phyloP scores from a whole-genome alignment of 2,329 filamentous ascomycete species.

The Ilyonectria destructans region DNA sequence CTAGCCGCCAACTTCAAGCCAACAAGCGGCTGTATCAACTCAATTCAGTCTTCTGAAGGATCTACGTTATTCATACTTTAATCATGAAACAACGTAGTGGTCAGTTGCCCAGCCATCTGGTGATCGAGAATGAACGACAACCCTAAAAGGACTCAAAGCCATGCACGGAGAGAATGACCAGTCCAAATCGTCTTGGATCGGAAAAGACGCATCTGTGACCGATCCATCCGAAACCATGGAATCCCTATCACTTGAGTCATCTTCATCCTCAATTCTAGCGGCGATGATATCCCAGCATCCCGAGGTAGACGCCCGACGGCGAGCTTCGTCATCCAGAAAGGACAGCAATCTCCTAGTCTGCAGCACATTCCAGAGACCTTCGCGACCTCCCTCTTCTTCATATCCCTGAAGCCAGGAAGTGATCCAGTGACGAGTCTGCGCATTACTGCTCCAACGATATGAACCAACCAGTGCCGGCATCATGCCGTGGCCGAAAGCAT shows the following conservation, averaged over 20 bases:
- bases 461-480: constrained; percentile 13
- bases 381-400: constrained; percentile 1
- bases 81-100: constrained; percentile 1
- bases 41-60: no score
- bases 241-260: neutral
- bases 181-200: neutral
- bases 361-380: constrained; percentile 21
- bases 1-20: no score
- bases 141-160: neutral
- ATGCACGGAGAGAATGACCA: neutral
- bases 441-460: constrained; percentile 14
- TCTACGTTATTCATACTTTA: no score
- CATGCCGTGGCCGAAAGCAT: constrained; percentile 24
- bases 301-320: neutral
- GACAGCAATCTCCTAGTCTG: constrained; percentile 8
- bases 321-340: constrained; percentile 4
- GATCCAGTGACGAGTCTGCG: constrained; percentile 9
- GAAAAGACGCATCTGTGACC: neutral
- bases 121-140: neutral
- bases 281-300: neutral
- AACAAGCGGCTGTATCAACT: no score
- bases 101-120: constrained; percentile 1
- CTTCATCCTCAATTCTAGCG: neutral
- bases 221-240: neutral
- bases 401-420: constrained; percentile 10